These are phyloP conservation scores for Juncus effusus DNA, from an alignment of 176 grass and related monocot genomes.

Conservation along the genomic window DNA sequence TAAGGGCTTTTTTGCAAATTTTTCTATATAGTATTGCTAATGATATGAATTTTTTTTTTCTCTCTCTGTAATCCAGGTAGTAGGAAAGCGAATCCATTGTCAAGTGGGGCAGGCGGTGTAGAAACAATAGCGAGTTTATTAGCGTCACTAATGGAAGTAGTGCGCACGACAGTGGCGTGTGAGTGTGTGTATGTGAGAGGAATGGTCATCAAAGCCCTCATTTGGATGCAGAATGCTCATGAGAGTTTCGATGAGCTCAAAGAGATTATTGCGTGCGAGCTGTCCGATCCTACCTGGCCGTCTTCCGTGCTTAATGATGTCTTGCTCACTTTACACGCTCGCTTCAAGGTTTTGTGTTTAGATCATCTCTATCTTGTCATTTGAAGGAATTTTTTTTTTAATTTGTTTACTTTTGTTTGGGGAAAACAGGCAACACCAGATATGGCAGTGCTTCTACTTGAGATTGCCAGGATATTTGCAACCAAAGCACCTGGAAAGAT, in stretches of 20 bases:
- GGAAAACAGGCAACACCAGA: constrained; percentile 85
- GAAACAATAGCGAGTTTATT: constrained; percentile 91
- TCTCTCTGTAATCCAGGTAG: constrained; percentile 42
- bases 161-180: constrained; percentile 92
- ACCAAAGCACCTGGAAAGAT: constrained; percentile 99
- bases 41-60: constrained; percentile 11
- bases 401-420: constrained; percentile 40
- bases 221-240: constrained; percentile 99
- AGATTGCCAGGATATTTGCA: constrained; percentile 99
- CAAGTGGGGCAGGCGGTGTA: constrained; percentile 62
- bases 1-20: no score
- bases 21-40: no score
- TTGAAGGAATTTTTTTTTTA: constrained; percentile 31
- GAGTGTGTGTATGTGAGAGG: constrained; percentile 99
- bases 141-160: constrained; percentile 96
- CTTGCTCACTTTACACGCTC: constrained; percentile 90
- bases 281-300: constrained; percentile 95
- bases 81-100: constrained; percentile 63
- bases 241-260: constrained; percentile 90
- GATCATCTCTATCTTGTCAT: neutral
- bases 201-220: constrained; percentile 95
- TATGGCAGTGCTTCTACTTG: constrained; percentile 98
- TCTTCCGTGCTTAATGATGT: constrained; percentile 97
- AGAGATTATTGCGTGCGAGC: constrained; percentile 95
- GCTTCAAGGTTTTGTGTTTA: constrained; percentile 69